A percentile compares a stretch with the other conserved stretches of the same genome.
These are phyloP conservation scores for Lactarius trivialis DNA, from an alignment of 768 basidiomycete genomes.

Conservation along the genomic window DNA sequence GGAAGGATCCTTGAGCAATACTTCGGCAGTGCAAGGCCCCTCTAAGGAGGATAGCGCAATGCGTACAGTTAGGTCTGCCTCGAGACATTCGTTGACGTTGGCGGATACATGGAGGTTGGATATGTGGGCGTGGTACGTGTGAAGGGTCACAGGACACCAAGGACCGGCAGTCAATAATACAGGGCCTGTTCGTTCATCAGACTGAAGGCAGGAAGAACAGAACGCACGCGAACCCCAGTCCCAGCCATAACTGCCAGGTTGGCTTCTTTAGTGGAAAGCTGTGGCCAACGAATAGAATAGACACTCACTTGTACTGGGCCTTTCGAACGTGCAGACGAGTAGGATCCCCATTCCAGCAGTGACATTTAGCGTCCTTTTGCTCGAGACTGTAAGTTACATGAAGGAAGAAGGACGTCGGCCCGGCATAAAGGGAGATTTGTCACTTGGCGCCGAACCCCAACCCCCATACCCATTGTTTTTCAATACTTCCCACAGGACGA, in stretches of 20 bases:
- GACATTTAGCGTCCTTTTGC: slow-evolving; percentile 50
- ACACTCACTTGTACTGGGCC: slow-evolving; percentile 79
- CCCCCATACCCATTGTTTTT: no score
- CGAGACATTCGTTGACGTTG: slow-evolving; percentile 48
- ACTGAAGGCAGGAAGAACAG: neutral
- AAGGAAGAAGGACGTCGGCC: no score
- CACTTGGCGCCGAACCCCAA: no score
- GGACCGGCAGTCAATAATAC: slow-evolving; percentile 83
- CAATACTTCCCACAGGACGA: no score
- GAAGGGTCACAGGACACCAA: slow-evolving; percentile 73
- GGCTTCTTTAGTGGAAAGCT: slow-evolving; percentile 5
- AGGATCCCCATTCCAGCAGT: slow-evolving; percentile 87
- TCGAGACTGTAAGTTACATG: no score
- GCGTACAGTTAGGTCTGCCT: slow-evolving; percentile 44
- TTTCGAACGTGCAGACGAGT: slow-evolving; percentile 88
- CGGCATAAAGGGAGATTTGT: no score
- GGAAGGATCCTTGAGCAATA: slow-evolving; percentile 43
- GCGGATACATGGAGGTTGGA: slow-evolving; percentile 57
- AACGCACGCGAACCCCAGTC: slow-evolving; percentile 60
- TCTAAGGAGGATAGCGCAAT: slow-evolving; percentile 38
- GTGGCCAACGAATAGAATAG: slow-evolving; percentile 12
- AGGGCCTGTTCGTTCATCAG: slow-evolving; percentile 47
- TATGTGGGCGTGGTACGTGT: slow-evolving; percentile 61
- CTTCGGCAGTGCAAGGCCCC: slow-evolving; percentile 35
- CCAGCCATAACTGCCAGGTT: slow-evolving; percentile 71